Conservation (phyloP, 805 yeast genomes). For the Debaryomyces hansenii region DNA sequence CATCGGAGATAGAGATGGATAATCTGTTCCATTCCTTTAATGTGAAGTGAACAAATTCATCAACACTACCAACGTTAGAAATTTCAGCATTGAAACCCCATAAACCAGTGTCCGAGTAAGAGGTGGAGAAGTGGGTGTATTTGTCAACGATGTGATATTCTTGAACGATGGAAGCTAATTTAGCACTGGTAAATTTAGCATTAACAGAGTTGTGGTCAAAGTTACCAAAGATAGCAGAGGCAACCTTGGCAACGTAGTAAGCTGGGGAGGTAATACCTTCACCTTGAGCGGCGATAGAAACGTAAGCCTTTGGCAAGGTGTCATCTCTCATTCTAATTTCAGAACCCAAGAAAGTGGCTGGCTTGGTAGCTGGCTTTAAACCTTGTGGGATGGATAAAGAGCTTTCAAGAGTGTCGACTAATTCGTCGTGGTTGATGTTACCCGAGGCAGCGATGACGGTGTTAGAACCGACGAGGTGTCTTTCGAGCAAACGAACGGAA, state of each 20-base stretch:
- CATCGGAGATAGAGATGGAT: slow-evolving; percentile 69
- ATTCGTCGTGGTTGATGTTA: slow-evolving; percentile 65
- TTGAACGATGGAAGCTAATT: slow-evolving; percentile 65
- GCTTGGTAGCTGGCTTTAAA: slow-evolving; percentile 44
- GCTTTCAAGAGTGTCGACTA: slow-evolving; percentile 65
- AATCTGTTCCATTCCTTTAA: slow-evolving; percentile 88
- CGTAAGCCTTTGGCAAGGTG: slow-evolving; percentile 77
- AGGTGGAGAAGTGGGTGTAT: slow-evolving; percentile 68
- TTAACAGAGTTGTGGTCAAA: slow-evolving; percentile 56
- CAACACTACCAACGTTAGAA: slow-evolving; percentile 58
- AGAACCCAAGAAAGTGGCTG: slow-evolving; percentile 76
- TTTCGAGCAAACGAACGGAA: slow-evolving; percentile 52
- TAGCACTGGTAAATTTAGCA: slow-evolving; percentile 58
- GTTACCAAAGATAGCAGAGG: slow-evolving; percentile 56
- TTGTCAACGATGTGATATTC: slow-evolving; percentile 74
- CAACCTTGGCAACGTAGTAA: slow-evolving; percentile 71
- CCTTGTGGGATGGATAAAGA: slow-evolving; percentile 52
- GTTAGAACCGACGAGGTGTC: slow-evolving; percentile 62
- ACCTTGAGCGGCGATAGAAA: slow-evolving; percentile 73
- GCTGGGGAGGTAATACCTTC: slow-evolving; percentile 63
- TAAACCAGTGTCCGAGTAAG: slow-evolving; percentile 76
- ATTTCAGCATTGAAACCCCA: slow-evolving; percentile 79
- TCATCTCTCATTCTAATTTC: slow-evolving; percentile 89
- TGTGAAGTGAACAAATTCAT: slow-evolving; percentile 78
- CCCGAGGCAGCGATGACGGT: slow-evolving; percentile 71